A percentile compares a stretch with the other conserved stretches of the same genome.
Conservation (phyloP, 2,329 filamentous ascomycete genomes). For the Tolypocladium ovalisporum region DNA sequence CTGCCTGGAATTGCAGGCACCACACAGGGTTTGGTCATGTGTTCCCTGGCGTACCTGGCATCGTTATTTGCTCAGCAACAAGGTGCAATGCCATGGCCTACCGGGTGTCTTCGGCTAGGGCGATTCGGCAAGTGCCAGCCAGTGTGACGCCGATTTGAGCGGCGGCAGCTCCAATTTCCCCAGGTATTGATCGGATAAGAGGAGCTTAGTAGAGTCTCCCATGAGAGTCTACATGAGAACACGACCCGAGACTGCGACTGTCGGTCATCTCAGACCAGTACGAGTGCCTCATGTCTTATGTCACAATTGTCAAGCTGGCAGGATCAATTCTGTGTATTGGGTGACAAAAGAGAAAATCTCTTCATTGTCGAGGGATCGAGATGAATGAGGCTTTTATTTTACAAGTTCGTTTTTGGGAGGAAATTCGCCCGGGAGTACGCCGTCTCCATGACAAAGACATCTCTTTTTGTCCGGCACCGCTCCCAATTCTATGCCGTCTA, state of each 20-base stretch:
- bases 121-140: neutral
- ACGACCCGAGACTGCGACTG: neutral
- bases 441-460: constrained; percentile 23
- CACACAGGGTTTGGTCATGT: constrained; percentile 1
- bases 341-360: constrained; percentile 16
- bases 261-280: neutral
- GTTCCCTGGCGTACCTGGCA: neutral
- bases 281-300: neutral
- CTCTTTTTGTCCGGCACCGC: constrained; percentile 18
- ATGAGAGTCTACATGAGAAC: neutral
- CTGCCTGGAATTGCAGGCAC: constrained; percentile 18
- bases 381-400: constrained; percentile 33
- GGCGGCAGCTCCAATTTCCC: neutral
- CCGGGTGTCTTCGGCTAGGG: neutral
- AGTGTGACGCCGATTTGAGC: neutral
- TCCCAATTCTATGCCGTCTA: constrained; percentile 30
- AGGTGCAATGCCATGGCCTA: neutral
- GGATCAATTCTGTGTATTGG: neutral
- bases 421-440: constrained; percentile 19
- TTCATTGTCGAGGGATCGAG: constrained; percentile 22
- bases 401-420: constrained; percentile 25
- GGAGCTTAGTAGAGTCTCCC: neutral
- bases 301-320: neutral
- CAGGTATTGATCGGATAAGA: neutral
- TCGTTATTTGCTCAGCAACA: neutral